These are phyloP conservation scores for Fusarium floridanum DNA, from an alignment of 2,329 filamentous ascomycete species.

Conservation along the genomic window DNA sequence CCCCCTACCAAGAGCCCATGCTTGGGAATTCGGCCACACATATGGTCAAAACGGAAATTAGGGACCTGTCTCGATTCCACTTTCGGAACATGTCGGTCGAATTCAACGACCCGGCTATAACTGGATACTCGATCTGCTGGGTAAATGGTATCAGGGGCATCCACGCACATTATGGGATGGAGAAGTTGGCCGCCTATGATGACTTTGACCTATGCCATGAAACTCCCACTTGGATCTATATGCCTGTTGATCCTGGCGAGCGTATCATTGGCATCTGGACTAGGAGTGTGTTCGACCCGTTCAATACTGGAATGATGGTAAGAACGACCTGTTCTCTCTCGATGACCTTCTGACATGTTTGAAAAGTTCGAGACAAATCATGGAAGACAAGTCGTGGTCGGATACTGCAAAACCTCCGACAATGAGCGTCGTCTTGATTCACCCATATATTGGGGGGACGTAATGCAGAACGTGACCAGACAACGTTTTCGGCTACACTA, in stretches of 20 bases:
- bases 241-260: background rate
- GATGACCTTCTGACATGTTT: background rate
- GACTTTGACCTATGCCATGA: background rate
- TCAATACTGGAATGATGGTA: background rate
- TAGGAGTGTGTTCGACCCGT: background rate
- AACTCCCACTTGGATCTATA: background rate
- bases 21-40: background rate
- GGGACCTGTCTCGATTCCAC: background rate
- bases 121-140: background rate
- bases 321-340: background rate
- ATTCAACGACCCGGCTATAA: background rate
- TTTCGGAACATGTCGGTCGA: background rate
- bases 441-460: background rate
- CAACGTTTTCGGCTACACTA: background rate
- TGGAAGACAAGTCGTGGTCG: background rate
- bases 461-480: background rate
- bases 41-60: background rate
- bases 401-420: background rate
- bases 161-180: background rate
- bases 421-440: background rate
- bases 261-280: background rate
- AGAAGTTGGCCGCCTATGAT: background rate
- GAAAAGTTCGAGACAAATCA: background rate
- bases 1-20: background rate
- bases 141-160: background rate